phyloP scores from a whole-genome alignment of 176 grass and related monocot species.

The Oropetium thomaeum region DNA sequence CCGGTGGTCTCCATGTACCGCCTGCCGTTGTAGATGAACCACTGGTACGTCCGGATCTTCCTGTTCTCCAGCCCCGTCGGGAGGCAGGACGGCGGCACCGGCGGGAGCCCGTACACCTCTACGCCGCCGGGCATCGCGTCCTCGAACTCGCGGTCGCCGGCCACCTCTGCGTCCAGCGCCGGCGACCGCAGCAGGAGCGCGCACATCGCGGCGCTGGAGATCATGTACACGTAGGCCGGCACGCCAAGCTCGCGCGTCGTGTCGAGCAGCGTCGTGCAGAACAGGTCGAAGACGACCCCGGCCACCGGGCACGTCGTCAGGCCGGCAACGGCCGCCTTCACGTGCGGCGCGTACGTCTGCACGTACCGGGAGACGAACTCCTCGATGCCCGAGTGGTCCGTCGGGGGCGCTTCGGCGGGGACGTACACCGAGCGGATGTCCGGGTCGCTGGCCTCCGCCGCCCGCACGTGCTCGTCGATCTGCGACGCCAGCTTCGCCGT shows the following conservation, averaged over 20 bases:
- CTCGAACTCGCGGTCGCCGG: constrained; percentile 17
- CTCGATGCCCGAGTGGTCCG: constrained; percentile 19
- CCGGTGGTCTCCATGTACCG: constrained; percentile 30
- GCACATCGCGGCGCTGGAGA: constrained; percentile 13
- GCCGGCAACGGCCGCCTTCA: constrained; percentile 27
- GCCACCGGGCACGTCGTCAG: constrained; percentile 15
- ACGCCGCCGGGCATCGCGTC: constrained; percentile 5
- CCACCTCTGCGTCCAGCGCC: constrained; percentile 14
- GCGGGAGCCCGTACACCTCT: constrained; percentile 23
- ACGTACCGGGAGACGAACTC: constrained; percentile 38
- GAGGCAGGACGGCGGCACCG: constrained; percentile 19
- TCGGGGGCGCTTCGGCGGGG: not conserved
- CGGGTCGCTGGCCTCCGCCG: not conserved
- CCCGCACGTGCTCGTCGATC: not conserved
- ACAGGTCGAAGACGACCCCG: constrained; percentile 41
- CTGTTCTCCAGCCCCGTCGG: constrained; percentile 28
- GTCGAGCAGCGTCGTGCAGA: constrained; percentile 39
- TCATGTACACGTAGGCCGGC: constrained; percentile 42
- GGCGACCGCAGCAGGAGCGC: constrained; percentile 33
- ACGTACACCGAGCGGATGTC: constrained; percentile 20
- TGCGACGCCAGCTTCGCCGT: not conserved
- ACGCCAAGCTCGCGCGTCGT: constrained; percentile 27
- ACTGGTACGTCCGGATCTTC: constrained; percentile 24
- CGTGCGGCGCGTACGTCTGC: constrained; percentile 22
- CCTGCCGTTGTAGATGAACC: constrained; percentile 31